phyloP scores from a whole-genome alignment of 441 rosid genomes.

The Adansonia gregorii region DNA sequence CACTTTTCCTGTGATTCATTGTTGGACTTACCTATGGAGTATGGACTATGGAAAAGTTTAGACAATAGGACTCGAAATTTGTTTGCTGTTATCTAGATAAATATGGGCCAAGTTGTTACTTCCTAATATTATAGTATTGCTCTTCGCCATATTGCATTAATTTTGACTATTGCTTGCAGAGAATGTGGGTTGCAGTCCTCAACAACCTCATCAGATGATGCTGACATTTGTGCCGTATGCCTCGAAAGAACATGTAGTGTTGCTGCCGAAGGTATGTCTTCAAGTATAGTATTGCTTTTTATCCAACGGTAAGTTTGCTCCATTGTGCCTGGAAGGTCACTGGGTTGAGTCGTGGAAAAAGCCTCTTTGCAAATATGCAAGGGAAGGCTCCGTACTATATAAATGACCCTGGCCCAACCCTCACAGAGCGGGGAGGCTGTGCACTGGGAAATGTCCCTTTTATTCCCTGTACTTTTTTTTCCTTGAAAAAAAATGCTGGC shows the following conservation, averaged over 20 bases:
- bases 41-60: neutral
- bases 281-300: conserved; percentile 21
- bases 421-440: too few relatives aligned
- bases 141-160: neutral
- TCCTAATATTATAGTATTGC: too few relatives aligned
- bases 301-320: neutral
- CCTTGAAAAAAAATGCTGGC: too few relatives aligned
- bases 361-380: neutral
- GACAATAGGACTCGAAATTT: neutral
- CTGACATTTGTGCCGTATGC: conserved; percentile 92
- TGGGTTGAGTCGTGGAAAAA: neutral
- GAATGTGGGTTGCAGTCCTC: conserved; percentile 78
- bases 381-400: too few relatives aligned
- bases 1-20: neutral
- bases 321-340: neutral
- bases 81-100: neutral
- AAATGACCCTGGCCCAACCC: too few relatives aligned
- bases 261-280: conserved; percentile 85
- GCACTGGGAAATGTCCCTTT: too few relatives aligned
- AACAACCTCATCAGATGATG: conserved; percentile 64
- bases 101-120: neutral
- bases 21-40: neutral
- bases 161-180: conserved; percentile 48
- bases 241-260: conserved; percentile 87
- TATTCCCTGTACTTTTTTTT: too few relatives aligned